Evolutionary conservation across 2,329 filamentous ascomycete species (phyloP).

Genomic region (Pseudogymnoascus sp.): DNA sequence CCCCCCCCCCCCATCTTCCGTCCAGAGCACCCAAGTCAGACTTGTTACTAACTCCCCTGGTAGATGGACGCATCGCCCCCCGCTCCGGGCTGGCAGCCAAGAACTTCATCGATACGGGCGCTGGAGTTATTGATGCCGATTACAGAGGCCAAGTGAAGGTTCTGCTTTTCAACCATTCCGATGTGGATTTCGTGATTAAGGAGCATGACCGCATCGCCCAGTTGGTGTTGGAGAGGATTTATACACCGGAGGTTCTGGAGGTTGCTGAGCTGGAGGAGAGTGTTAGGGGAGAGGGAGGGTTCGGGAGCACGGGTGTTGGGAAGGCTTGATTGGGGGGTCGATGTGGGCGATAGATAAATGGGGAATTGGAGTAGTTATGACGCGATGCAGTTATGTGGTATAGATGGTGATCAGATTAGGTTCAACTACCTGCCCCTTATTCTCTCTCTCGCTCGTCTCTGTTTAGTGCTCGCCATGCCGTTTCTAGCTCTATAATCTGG

Average conservation of each 20-base stretch:
- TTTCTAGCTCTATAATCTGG: not conserved
- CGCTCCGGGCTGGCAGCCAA: constrained; percentile 88
- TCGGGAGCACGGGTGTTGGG: constrained; percentile 69
- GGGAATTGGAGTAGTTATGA: not conserved
- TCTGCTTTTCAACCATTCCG: constrained; percentile 85
- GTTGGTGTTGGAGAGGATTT: constrained; percentile 88
- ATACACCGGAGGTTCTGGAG: constrained; percentile 85
- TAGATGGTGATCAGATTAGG: constrained; percentile 3
- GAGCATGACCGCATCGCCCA: constrained; percentile 89
- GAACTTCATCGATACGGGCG: constrained; percentile 92
- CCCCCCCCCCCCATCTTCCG: too few species aligned
- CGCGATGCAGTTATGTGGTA: not conserved
- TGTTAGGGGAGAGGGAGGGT: constrained; percentile 81
- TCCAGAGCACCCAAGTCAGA: too few species aligned
- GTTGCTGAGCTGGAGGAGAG: constrained; percentile 85
- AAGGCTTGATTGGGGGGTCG: constrained; percentile 13
- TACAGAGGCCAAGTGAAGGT: constrained; percentile 93
- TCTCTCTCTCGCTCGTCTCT: not conserved
- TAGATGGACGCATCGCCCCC: constrained; percentile 83
- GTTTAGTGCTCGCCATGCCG: not conserved
- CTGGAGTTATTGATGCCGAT: constrained; percentile 95
- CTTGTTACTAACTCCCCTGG: not conserved
- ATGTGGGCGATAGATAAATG: not conserved
- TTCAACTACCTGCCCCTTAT: not conserved
- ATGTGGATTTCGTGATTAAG: constrained; percentile 71